Conservation (phyloP, 2,329 filamentous ascomycete species). For the Cladophialophora yegresii region DNA sequence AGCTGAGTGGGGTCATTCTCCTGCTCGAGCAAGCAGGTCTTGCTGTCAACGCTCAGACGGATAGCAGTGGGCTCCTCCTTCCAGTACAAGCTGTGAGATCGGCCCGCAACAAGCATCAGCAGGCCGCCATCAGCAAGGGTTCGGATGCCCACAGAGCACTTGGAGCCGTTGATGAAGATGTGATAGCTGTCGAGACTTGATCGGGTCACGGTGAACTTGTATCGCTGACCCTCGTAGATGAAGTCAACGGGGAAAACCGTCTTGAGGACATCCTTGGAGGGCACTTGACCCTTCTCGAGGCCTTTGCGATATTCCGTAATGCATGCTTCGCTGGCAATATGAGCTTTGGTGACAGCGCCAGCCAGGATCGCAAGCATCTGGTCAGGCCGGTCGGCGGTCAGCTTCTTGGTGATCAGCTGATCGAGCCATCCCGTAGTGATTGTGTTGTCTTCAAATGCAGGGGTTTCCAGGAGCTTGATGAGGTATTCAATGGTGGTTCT, state of each 20-base stretch:
- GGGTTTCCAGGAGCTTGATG: slow-evolving; percentile 97
- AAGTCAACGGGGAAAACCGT: slow-evolving; percentile 98
- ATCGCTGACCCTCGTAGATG: slow-evolving; percentile 94
- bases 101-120: slow-evolving; percentile 83
- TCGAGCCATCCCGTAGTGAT: slow-evolving; percentile 99
- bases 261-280: slow-evolving; percentile 93
- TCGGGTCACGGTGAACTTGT: slow-evolving; percentile 96
- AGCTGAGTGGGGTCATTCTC: slow-evolving; percentile 99
- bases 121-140: slow-evolving; percentile 92
- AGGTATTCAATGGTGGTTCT: slow-evolving; percentile 97
- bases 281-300: slow-evolving; percentile 95
- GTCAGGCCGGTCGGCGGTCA: slow-evolving; percentile 94
- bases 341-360: slow-evolving; percentile 91
- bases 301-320: slow-evolving; percentile 83
- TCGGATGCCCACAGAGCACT: slow-evolving; percentile 89
- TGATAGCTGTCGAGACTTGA: slow-evolving; percentile 93
- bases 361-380: slow-evolving; percentile 91
- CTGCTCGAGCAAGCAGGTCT: slow-evolving; percentile 96
- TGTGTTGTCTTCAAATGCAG: slow-evolving; percentile 97
- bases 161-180: slow-evolving; percentile 98
- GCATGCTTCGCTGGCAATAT: slow-evolving; percentile 88
- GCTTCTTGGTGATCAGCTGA: slow-evolving; percentile 95
- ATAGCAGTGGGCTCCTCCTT: slow-evolving; percentile 97
- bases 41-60: slow-evolving; percentile 92
- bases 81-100: slow-evolving; percentile 99